A percentile compares a stretch with the other conserved stretches of the same genome.
phyloP scores from a whole-genome alignment of 805 yeast genomes.

The Lipomyces mesembrius region DNA sequence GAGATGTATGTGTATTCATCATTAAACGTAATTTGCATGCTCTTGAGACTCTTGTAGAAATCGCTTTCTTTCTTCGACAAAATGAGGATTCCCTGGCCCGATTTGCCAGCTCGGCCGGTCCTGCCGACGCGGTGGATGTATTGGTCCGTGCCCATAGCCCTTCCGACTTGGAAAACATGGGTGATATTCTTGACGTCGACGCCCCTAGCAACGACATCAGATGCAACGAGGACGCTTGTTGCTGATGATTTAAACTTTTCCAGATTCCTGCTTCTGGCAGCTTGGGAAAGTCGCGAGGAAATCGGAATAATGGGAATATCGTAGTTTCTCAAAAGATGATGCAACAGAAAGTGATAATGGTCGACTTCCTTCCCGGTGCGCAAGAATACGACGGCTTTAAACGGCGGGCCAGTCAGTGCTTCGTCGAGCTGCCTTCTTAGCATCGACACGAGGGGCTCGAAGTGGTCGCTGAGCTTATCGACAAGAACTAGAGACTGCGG shows the following conservation, averaged over 20 bases:
- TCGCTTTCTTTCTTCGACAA: constrained; percentile 60
- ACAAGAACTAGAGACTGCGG: constrained; percentile 50
- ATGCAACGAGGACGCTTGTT: constrained; percentile 70
- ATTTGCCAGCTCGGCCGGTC: constrained; percentile 89
- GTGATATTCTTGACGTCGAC: constrained; percentile 90
- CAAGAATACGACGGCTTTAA: constrained; percentile 81
- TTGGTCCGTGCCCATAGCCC: constrained; percentile 73
- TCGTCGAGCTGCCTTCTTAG: constrained; percentile 61
- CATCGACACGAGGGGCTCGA: constrained; percentile 66
- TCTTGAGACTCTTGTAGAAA: constrained; percentile 57
- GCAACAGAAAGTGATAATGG: constrained; percentile 55
- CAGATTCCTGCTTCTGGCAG: constrained; percentile 64
- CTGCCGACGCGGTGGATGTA: constrained; percentile 94
- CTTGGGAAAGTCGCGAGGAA: constrained; percentile 79
- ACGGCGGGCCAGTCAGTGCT: constrained; percentile 50
- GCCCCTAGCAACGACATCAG: constrained; percentile 96
- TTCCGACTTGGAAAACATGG: constrained; percentile 81
- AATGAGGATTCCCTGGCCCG: constrained; percentile 71
- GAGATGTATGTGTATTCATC: constrained; percentile 19
- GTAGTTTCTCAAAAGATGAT: constrained; percentile 31
- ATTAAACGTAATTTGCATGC: constrained; percentile 31
- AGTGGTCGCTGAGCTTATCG: constrained; percentile 44
- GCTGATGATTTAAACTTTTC: constrained; percentile 55
- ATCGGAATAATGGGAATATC: constrained; percentile 43
- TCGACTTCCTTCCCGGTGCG: constrained; percentile 77